A percentile compares a stretch with the other conserved stretches of the same genome.
phyloP scores from a whole-genome alignment of 1,284 basidiomycete species.

The Ganoderma lucidum region DNA sequence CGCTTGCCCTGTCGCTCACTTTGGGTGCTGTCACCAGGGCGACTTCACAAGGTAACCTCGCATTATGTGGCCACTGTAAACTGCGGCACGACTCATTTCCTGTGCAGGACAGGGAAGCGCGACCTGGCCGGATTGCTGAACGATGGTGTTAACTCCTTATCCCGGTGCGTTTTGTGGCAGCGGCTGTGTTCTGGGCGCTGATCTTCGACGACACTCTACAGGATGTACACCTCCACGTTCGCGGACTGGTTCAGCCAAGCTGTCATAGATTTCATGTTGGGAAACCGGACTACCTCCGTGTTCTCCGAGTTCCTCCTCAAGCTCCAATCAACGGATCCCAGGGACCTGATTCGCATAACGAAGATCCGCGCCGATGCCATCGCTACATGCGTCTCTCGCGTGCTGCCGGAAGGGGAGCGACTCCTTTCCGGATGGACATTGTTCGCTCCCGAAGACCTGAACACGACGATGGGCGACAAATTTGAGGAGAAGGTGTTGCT shows the following conservation, averaged over 20 bases:
- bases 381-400: conserved; percentile 84
- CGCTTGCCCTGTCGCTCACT: conserved; percentile 13
- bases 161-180: conserved; percentile 55
- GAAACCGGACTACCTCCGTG: conserved; percentile 83
- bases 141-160: conserved; percentile 92
- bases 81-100: conserved; percentile 17
- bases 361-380: conserved; percentile 91
- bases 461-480: conserved; percentile 73
- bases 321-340: conserved; percentile 88
- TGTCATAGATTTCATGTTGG: conserved; percentile 92
- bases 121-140: conserved; percentile 92
- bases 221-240: conserved; percentile 88
- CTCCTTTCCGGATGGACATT: conserved; percentile 92
- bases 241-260: conserved; percentile 98
- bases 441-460: conserved; percentile 84
- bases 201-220: conserved; percentile 33
- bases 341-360: conserved; percentile 87
- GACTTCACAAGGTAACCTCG: conserved; percentile 83
- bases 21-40: conserved; percentile 55
- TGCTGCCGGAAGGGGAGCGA: conserved; percentile 84
- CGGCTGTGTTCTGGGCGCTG: neutral
- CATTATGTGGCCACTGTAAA: conserved; percentile 8
- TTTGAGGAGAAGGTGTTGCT: conserved; percentile 95
- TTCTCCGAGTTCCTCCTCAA: conserved; percentile 93
- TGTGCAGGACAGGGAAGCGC: conserved; percentile 85